Evolutionary conservation across 352 stramenopile genomes (phyloP).

Genomic region (Phytophthora constricta): DNA sequence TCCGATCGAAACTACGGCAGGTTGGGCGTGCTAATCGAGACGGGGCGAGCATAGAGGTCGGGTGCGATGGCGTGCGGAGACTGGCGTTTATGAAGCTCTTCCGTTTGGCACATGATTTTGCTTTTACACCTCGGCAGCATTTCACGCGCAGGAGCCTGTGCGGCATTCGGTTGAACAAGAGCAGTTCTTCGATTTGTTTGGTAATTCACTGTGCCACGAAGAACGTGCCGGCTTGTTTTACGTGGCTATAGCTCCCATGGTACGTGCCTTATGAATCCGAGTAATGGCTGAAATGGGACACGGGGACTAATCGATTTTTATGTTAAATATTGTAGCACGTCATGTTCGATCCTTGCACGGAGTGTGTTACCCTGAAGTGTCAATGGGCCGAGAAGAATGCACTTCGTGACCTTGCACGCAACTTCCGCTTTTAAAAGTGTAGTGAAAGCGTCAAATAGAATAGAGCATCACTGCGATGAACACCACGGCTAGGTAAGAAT

Average conservation of each 20-base stretch:
- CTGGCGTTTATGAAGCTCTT: constrained; percentile 78
- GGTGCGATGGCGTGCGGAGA: constrained; percentile 59
- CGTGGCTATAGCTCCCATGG: constrained; percentile 65
- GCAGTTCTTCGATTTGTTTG: constrained; percentile 72
- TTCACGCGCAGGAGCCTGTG: constrained; percentile 48
- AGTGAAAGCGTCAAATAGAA: not conserved
- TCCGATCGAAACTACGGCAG: constrained; percentile 57
- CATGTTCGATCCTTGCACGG: constrained; percentile 64
- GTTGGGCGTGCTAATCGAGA: constrained; percentile 34
- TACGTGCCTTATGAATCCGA: constrained; percentile 30
- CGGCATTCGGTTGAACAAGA: constrained; percentile 52
- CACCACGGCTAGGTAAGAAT: no score
- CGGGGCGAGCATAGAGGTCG: constrained; percentile 43
- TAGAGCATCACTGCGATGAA: no score
- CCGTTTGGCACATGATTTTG: constrained; percentile 50
- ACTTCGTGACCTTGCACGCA: constrained; percentile 70
- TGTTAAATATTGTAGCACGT: no score
- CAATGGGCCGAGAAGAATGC: constrained; percentile 68
- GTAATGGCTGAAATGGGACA: no score
- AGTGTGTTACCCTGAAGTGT: constrained; percentile 62
- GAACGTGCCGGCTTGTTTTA: constrained; percentile 74
- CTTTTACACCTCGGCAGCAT: constrained; percentile 65
- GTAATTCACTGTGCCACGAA: constrained; percentile 67
- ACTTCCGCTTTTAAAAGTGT: constrained; percentile 60
- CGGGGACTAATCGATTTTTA: no score